Evolutionary conservation across 2,329 filamentous ascomycete species (phyloP).

Genomic region (Elsinoe perseae): DNA sequence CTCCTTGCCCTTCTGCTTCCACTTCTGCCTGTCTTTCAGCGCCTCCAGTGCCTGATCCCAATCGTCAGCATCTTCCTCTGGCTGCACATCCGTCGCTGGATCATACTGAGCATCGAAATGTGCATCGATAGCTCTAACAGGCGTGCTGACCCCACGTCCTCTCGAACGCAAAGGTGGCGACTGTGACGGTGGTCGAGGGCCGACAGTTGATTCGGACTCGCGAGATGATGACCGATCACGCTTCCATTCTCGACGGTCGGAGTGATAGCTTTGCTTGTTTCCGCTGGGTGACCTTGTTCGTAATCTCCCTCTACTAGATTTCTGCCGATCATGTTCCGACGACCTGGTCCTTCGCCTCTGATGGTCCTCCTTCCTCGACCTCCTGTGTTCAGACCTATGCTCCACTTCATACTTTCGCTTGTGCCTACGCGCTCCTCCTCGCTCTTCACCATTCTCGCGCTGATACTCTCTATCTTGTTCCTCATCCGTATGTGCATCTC

Average conservation of each 20-base stretch:
- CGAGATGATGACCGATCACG: neutral
- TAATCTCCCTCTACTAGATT: neutral
- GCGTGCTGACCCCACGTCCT: conserved; percentile 58
- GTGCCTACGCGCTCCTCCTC: neutral
- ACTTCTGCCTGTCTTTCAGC: conserved; percentile 69
- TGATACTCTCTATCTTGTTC: too few species aligned
- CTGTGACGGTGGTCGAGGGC: conserved; percentile 55
- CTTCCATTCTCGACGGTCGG: neutral
- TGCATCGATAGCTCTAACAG: conserved; percentile 62
- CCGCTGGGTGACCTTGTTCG: neutral
- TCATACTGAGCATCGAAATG: conserved; percentile 65
- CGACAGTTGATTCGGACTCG: conserved; percentile 48
- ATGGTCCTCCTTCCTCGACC: neutral
- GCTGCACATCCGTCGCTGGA: conserved; percentile 49
- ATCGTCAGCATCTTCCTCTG: conserved; percentile 47
- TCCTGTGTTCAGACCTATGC: neutral
- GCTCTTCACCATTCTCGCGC: too few species aligned
- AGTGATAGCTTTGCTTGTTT: neutral
- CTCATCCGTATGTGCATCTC: too few species aligned
- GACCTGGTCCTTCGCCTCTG: neutral
- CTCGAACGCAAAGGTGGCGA: conserved; percentile 44
- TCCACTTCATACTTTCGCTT: neutral
- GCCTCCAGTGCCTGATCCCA: conserved; percentile 78
- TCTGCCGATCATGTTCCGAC: neutral
- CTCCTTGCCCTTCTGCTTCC: conserved; percentile 67